Conservation (phyloP, 2,329 filamentous ascomycete genomes). For the Tolypocladium ophioglossoides region DNA sequence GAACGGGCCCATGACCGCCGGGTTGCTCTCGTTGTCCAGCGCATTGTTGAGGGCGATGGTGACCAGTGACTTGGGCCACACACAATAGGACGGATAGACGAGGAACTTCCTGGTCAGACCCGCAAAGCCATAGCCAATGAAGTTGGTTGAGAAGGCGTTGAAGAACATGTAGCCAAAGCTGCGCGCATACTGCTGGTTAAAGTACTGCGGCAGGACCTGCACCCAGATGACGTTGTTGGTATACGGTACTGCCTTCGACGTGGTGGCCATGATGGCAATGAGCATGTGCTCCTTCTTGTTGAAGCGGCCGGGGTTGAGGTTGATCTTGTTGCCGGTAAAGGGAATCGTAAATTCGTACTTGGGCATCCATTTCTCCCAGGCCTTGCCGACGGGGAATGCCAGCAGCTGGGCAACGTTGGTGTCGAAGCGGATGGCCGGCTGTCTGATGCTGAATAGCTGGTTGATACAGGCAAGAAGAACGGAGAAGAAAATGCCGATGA, state of each 20-base stretch:
- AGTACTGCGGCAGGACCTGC: constrained; percentile 36
- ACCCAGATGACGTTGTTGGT: constrained; percentile 39
- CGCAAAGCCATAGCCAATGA: constrained; percentile 45
- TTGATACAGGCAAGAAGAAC: constrained; percentile 37
- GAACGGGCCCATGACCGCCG: constrained; percentile 14
- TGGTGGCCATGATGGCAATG: constrained; percentile 46
- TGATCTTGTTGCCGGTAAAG: constrained; percentile 16
- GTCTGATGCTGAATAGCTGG: constrained; percentile 44
- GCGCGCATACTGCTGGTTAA: constrained; percentile 37
- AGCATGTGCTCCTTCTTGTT: constrained; percentile 47
- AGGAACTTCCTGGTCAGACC: constrained; percentile 38
- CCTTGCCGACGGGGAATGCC: constrained; percentile 36
- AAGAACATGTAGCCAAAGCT: constrained; percentile 39
- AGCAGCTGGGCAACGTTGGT: constrained; percentile 43
- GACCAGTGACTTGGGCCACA: constrained; percentile 43
- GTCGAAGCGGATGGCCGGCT: constrained; percentile 37
- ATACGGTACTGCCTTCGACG: constrained; percentile 34
- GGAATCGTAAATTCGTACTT: constrained; percentile 27
- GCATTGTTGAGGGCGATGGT: constrained; percentile 39
- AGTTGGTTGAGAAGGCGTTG: constrained; percentile 39
- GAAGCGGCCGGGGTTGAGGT: constrained; percentile 41
- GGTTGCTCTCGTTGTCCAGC: constrained; percentile 31
- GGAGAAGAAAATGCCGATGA: constrained; percentile 36
- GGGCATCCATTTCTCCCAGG: constrained; percentile 33
- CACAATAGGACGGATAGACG: constrained; percentile 38